Evolutionary conservation across 1,284 basidiomycete species (phyloP).

Genomic region (Cutaneotrichosporon sp.): DNA sequence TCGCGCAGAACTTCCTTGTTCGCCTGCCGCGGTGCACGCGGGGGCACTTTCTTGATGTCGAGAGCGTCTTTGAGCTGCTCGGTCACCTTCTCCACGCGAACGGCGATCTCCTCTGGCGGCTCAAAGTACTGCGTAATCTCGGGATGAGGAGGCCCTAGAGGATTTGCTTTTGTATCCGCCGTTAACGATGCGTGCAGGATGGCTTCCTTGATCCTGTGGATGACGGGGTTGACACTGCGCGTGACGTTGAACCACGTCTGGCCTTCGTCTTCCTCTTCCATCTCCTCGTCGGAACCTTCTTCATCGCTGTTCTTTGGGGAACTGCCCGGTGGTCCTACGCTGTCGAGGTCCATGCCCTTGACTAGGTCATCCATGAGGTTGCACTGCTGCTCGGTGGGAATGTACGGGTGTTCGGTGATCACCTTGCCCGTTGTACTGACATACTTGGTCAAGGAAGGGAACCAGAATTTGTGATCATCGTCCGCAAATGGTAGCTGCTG

Average conservation of each 20-base stretch:
- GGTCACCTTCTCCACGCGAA: conserved; percentile 56
- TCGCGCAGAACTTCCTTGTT: conserved; percentile 30
- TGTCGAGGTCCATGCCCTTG: conserved; percentile 77
- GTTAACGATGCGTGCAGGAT: conserved; percentile 80
- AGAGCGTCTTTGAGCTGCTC: conserved; percentile 62
- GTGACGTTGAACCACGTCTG: conserved; percentile 67
- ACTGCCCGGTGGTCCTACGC: conserved; percentile 59
- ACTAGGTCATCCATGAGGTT: conserved; percentile 81
- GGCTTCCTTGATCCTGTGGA: conserved; percentile 88
- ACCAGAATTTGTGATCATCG: conserved; percentile 80
- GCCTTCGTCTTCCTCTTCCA: conserved; percentile 22
- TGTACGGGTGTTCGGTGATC: conserved; percentile 68
- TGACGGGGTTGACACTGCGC: conserved; percentile 77
- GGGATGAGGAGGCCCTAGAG: conserved; percentile 76
- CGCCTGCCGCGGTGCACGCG: conserved; percentile 53
- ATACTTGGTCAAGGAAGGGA: conserved; percentile 72
- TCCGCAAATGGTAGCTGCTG: conserved; percentile 87
- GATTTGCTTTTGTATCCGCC: conserved; percentile 64
- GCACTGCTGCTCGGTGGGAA: conserved; percentile 75
- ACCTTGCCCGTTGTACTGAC: conserved; percentile 69
- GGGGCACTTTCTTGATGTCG: conserved; percentile 58
- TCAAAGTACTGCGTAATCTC: conserved; percentile 77
- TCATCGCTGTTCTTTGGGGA: conserved; percentile 32
- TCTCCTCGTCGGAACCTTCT: conserved; percentile 49
- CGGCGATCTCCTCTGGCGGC: conserved; percentile 64